Percentiles rank a stretch among this genome's conserved stretches.
These are phyloP conservation scores for Solanum chiquidenum DNA, from an alignment of 257 asterid genomes.

Conservation along the genomic window DNA sequence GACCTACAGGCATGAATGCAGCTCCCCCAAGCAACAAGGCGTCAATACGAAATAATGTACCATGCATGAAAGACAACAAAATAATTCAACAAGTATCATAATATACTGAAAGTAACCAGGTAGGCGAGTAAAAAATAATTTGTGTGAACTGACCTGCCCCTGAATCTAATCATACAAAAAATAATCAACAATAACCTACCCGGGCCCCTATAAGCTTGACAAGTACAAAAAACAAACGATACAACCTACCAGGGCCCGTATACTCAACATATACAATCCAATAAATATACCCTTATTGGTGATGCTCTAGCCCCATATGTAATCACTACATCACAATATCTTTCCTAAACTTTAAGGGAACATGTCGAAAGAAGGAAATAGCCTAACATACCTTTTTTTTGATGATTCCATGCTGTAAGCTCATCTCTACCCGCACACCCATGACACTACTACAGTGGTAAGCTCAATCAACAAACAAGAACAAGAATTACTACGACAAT, in stretches of 20 bases:
- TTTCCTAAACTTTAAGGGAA: background rate
- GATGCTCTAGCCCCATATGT: background rate
- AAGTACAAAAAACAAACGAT: background rate
- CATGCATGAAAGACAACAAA: background rate
- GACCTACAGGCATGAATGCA: background rate
- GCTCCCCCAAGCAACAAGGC: background rate
- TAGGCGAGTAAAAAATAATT: background rate
- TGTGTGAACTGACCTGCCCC: background rate
- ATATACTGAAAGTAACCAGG: background rate
- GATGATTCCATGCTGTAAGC: background rate
- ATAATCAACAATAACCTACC: background rate
- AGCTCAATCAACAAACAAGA: background rate
- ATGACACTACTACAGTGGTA: background rate
- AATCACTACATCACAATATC: background rate
- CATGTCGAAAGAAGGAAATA: background rate
- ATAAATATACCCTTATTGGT: background rate
- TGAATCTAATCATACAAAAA: background rate
- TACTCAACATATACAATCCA: background rate
- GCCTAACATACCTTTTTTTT: background rate
- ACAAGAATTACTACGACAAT: background rate
- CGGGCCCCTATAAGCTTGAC: background rate
- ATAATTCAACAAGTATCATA: background rate
- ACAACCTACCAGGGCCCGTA: background rate
- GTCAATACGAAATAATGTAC: background rate
- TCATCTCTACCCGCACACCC: background rate